Evolutionary conservation across 305 asterid species (phyloP).

Genomic region (Rubia peregrina): DNA sequence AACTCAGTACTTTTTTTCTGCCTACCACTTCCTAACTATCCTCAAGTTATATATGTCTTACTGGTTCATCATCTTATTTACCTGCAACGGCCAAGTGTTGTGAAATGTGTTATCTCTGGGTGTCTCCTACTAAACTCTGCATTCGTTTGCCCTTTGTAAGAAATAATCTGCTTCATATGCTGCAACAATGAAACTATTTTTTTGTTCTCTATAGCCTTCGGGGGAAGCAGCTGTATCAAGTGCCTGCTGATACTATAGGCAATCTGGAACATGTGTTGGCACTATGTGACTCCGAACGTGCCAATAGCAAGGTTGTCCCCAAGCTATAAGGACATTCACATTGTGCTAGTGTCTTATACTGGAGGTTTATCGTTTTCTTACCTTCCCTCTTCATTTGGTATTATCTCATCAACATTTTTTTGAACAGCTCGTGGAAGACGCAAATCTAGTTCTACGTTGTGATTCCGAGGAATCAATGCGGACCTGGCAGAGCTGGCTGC

Average conservation of each 20-base stretch:
- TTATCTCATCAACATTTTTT: constrained; percentile 7
- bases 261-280: constrained; percentile 62
- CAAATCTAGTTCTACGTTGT: constrained; percentile 64
- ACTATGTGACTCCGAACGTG: constrained; percentile 57
- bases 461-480: constrained; percentile 62
- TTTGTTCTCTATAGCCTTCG: constrained; percentile 49
- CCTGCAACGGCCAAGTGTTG: background rate
- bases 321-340: constrained; percentile 4
- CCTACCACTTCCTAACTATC: background rate
- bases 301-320: constrained; percentile 49
- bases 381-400: background rate
- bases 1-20: background rate
- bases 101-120: background rate
- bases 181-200: background rate
- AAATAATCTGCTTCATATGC: background rate
- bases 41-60: background rate
- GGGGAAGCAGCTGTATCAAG: constrained; percentile 79
- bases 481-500: constrained; percentile 79
- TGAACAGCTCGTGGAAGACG: constrained; percentile 67
- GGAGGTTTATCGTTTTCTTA: constrained; percentile 11
- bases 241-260: constrained; percentile 65
- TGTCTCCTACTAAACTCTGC: background rate
- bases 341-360: background rate
- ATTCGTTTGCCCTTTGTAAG: background rate
- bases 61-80: background rate